phyloP scores from a whole-genome alignment of 2,329 filamentous ascomycete genomes.

The Exserohilum rostratum region DNA sequence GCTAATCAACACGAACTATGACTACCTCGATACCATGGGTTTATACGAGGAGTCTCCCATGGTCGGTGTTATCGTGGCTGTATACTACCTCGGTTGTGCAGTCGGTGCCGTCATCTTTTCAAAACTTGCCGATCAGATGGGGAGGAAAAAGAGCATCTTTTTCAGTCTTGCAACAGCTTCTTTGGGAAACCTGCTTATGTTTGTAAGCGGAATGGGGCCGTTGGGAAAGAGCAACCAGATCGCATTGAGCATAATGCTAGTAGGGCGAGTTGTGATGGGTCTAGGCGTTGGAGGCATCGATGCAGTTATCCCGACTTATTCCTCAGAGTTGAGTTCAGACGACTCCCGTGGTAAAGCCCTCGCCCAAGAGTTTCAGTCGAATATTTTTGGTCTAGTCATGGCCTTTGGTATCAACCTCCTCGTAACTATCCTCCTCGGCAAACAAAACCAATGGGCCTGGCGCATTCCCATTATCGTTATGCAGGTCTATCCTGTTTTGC shows the following conservation, averaged over 20 bases:
- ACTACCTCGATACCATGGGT: conserved; percentile 65
- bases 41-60: conserved; percentile 58
- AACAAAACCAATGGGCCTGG: conserved; percentile 66
- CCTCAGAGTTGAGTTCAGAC: conserved; percentile 62
- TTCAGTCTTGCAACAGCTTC: conserved; percentile 60
- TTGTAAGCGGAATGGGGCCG: conserved; percentile 60
- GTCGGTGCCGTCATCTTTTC: conserved; percentile 63
- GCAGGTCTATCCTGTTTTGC: conserved; percentile 63
- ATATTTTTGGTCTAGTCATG: conserved; percentile 67
- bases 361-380: conserved; percentile 68
- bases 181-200: conserved; percentile 66
- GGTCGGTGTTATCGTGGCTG: conserved; percentile 65
- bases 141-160: conserved; percentile 63
- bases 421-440: conserved; percentile 61
- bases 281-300: conserved; percentile 67
- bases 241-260: conserved; percentile 57
- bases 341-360: conserved; percentile 63
- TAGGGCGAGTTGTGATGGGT: conserved; percentile 61
- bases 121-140: conserved; percentile 60
- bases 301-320: conserved; percentile 66
- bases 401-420: conserved; percentile 65
- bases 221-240: conserved; percentile 31
- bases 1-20: conserved; percentile 60
- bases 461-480: conserved; percentile 65
- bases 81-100: conserved; percentile 68